phyloP scores from a whole-genome alignment of 2,329 filamentous ascomycete species.

The Cladophialophora carrionii region DNA sequence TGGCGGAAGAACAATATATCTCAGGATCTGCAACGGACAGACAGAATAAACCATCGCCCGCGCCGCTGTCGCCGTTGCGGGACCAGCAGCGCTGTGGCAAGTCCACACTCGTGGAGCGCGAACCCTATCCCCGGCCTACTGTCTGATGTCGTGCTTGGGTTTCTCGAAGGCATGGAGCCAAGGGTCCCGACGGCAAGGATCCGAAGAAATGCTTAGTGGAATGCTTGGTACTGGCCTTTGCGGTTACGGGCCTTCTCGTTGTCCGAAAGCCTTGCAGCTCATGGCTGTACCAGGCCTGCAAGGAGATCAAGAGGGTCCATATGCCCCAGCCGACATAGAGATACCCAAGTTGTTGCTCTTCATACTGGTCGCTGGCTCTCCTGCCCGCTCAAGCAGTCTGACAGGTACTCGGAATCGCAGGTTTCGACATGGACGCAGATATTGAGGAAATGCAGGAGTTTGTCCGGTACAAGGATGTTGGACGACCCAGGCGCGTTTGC shows the following conservation, averaged over 20 bases:
- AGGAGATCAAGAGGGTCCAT: too few relatives aligned
- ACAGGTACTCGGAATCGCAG: not conserved
- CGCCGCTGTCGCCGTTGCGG: not conserved
- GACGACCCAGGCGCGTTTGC: slow-evolving; percentile 72
- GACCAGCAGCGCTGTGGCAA: not conserved
- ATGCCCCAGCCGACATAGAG: not conserved
- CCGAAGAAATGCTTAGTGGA: not conserved
- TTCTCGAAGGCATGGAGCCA: too few relatives aligned
- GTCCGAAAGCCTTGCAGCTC: not conserved
- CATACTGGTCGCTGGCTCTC: not conserved
- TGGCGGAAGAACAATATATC: slow-evolving; percentile 3
- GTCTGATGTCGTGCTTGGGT: not conserved
- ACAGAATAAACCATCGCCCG: too few relatives aligned
- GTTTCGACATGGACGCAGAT: slow-evolving; percentile 7
- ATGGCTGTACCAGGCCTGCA: too few relatives aligned
- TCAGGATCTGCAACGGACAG: not conserved
- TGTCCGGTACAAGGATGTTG: slow-evolving; percentile 72
- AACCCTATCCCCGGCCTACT: not conserved
- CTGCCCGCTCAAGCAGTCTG: not conserved
- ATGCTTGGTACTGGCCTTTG: not conserved
- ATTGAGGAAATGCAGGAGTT: slow-evolving; percentile 14
- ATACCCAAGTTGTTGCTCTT: not conserved
- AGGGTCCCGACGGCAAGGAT: too few relatives aligned
- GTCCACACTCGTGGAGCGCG: not conserved
- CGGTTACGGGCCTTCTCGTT: not conserved